Conservation (phyloP, 2,329 filamentous ascomycete species). For the Esteya vermicola region DNA sequence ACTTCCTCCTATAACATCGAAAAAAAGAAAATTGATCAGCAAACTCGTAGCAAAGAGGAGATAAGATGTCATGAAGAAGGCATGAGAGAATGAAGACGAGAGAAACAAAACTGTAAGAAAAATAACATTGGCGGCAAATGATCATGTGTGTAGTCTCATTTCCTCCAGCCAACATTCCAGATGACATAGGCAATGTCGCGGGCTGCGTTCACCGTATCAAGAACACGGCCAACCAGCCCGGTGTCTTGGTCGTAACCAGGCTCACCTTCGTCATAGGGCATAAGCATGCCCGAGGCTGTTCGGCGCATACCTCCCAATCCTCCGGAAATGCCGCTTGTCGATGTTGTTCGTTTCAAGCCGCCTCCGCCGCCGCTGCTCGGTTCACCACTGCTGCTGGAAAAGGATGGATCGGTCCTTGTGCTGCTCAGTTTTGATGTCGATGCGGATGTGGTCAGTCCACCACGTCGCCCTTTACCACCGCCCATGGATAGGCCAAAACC, state of each 20-base stretch:
- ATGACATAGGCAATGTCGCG: constrained; percentile 58
- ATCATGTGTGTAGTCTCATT: too few relatives aligned
- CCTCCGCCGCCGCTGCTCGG: constrained; percentile 5
- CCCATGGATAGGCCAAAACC: constrained; percentile 9
- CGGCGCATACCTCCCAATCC: constrained; percentile 53
- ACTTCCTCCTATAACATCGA: constrained; percentile 9
- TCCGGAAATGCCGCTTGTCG: constrained; percentile 31
- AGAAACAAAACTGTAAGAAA: neutral
- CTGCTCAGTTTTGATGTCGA: constrained; percentile 7
- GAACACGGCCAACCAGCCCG: constrained; percentile 62
- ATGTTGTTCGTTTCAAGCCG: constrained; percentile 32
- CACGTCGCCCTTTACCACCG: neutral
- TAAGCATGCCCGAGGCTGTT: constrained; percentile 79
- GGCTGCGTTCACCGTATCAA: constrained; percentile 66
- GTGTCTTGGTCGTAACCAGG: constrained; percentile 36
- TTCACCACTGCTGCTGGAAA: constrained; percentile 1
- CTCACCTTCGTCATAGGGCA: constrained; percentile 71
- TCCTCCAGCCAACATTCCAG: constrained; percentile 56
- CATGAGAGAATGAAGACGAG: neutral
- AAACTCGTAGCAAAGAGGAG: constrained; percentile 1
- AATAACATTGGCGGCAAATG: neutral
- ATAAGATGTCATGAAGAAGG: too few relatives aligned
- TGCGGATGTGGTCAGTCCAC: constrained; percentile 4
- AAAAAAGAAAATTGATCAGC: constrained; percentile 8
- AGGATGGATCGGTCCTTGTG: too few relatives aligned